Conservation (phyloP, 495 filamentous ascomycete species). For the Penicillium pancosmium region DNA sequence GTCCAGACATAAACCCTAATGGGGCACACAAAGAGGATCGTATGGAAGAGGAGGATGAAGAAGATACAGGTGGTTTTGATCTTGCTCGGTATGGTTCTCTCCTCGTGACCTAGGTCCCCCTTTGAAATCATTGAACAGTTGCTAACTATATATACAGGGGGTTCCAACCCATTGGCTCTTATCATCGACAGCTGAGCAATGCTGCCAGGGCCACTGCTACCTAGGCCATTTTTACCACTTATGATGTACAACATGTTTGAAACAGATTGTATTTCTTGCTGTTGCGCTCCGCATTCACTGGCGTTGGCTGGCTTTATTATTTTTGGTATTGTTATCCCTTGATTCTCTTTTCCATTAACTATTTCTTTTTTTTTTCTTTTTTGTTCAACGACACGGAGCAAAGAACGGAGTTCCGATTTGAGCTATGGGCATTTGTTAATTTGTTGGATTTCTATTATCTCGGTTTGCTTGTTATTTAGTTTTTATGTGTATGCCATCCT, state of each 20-base stretch:
- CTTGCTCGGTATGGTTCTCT: conserved; percentile 59
- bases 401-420: conserved; percentile 16
- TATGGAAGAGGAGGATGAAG: conserved; percentile 49
- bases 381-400: conserved; percentile 3
- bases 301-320: conserved; percentile 23
- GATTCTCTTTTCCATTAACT: not conserved
- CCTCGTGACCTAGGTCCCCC: conserved; percentile 1
- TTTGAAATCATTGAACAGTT: conserved; percentile 15
- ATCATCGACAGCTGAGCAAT: conserved; percentile 58
- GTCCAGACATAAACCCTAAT: conserved; percentile 18
- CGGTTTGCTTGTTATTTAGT: conserved; percentile 4
- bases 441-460: conserved; percentile 5
- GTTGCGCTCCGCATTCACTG: conserved; percentile 27
- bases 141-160: conserved; percentile 53
- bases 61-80: conserved; percentile 65
- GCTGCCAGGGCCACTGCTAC: conserved; percentile 41
- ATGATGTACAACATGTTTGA: conserved; percentile 30
- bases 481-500: conserved; percentile 12
- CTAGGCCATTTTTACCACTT: conserved; percentile 9
- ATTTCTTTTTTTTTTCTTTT: not conserved
- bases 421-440: conserved; percentile 7
- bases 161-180: conserved; percentile 71
- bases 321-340: not conserved
- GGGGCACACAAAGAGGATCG: conserved; percentile 21
- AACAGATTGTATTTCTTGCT: conserved; percentile 15